Evolutionary conservation across 345 rosid species (phyloP), one percentile per base, ranked within the genome.

Genomic region (Toxicodendron radicans): DNA sequence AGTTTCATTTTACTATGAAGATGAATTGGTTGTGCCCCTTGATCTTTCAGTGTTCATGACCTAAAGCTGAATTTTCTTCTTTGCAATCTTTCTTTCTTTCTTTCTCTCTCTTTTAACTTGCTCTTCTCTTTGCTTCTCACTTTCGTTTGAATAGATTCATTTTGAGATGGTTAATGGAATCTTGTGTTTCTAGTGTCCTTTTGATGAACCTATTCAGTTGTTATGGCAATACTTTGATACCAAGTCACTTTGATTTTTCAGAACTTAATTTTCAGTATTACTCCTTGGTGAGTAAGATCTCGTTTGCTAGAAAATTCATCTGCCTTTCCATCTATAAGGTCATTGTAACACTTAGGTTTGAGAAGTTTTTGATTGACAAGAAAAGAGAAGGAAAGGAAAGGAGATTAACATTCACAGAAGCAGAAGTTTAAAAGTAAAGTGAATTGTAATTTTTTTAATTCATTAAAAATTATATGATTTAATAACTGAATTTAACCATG

Each of bases 301-400:
- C 30, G 35, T 18, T 49, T 57, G 11, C 48, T 43, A 43, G 10
- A 43, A 43, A 10, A 43, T 68, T n/a, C 48, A 9, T 75, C 8
- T 79, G 78, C 79, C 74, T 43, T 74, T 64, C 73, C 70, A 3
- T 46, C 11, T 3, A 21, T 46, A 64, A 20, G 11, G 23, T 18
- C 51, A 41, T 41, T 41, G 51, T 43, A 5, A 35, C 18, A 64
- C 52, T 41, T 58, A 20, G 32, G 24, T 58, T 27, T 24, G 18
- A 27, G 9, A 59, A 59, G 41, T 24, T 59, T n/a, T 59, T 46
- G 51, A 46, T 23, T 59, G 18, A 59, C 23, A 57, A 57, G 12
- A 20, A 21, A 10, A 5, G 11, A 57, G 24, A 23, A 35, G 38
- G 13, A 57, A 30, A 57, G 38, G 21, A 2, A 59, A 6, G 27